phyloP scores from a whole-genome alignment of 331 rosid genomes.

The Cydonia oblonga region DNA sequence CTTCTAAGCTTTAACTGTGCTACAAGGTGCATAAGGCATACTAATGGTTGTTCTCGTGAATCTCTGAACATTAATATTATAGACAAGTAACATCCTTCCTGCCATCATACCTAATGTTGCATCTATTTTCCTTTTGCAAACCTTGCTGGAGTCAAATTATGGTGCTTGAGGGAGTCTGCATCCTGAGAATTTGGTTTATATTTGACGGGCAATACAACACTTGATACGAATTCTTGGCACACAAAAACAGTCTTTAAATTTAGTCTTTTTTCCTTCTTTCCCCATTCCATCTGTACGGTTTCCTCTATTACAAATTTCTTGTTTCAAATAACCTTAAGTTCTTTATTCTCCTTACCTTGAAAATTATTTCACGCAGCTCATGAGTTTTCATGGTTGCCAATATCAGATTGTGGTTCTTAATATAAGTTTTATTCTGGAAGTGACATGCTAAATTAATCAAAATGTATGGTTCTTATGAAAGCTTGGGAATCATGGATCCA shows the following conservation, averaged over 20 bases:
- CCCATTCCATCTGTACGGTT: not conserved
- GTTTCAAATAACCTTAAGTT: not conserved
- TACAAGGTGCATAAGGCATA: not conserved
- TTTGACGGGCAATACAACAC: not conserved
- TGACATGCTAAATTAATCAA: not conserved
- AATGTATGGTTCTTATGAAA: conserved; percentile 26
- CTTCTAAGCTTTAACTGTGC: not conserved
- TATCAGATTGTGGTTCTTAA: conserved; percentile 2
- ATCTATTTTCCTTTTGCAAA: not conserved
- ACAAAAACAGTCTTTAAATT: not conserved
- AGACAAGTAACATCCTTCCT: not conserved
- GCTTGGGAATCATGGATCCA: conserved; percentile 75
- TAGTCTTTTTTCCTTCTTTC: not conserved
- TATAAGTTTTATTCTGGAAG: not conserved
- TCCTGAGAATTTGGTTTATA: no score
- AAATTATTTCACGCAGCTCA: not conserved
- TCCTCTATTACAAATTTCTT: not conserved
- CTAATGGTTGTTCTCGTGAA: not conserved
- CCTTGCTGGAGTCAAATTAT: not conserved
- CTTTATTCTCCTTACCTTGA: not conserved
- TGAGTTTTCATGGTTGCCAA: conserved; percentile 5
- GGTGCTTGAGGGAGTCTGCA: not conserved
- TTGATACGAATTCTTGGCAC: not conserved
- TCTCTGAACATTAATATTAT: not conserved
- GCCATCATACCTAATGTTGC: not conserved